These are phyloP conservation scores for Neonectria neomacrospora DNA, from an alignment of 2,329 filamentous ascomycete species.

Conservation along the genomic window DNA sequence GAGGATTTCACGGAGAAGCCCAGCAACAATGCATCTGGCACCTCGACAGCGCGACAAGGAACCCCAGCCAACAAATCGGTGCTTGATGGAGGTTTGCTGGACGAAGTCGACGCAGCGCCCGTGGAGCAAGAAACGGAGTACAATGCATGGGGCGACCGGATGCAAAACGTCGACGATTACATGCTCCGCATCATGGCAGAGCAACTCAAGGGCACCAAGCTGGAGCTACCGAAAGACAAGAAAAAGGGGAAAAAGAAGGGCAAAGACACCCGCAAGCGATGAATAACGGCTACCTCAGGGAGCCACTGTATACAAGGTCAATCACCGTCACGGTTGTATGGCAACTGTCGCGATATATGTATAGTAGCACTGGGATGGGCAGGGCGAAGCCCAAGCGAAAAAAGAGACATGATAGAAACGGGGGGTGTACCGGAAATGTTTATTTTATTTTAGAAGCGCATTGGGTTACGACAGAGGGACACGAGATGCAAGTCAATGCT, in stretches of 20 bases:
- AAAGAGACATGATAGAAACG: constrained; percentile 22
- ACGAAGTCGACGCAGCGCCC: constrained; percentile 48
- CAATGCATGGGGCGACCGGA: constrained; percentile 68
- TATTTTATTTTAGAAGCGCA: constrained; percentile 22
- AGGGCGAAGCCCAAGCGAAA: constrained; percentile 10
- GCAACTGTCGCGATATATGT: constrained; percentile 21
- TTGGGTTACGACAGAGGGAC: constrained; percentile 13
- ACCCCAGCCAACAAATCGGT: constrained; percentile 58
- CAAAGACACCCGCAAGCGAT: constrained; percentile 65
- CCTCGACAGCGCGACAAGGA: constrained; percentile 62
- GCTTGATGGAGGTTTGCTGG: constrained; percentile 46
- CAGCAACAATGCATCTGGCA: constrained; percentile 56
- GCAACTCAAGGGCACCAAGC: constrained; percentile 66
- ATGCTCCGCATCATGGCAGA: constrained; percentile 77
- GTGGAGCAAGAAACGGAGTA: constrained; percentile 58
- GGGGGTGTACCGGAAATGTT: constrained; percentile 15
- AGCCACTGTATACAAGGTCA: constrained; percentile 25
- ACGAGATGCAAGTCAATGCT: constrained; percentile 9
- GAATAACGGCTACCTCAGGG: constrained; percentile 29
- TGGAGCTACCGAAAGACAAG: constrained; percentile 73
- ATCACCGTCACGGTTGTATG: constrained; percentile 18
- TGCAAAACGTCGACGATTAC: constrained; percentile 77
- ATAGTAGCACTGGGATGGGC: constrained; percentile 18
- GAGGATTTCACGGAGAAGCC: constrained; percentile 82
- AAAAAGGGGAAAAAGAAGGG: constrained; percentile 71